Evolutionary conservation across 2,329 filamentous ascomycete genomes (phyloP).

Genomic region (Clarireedia monteithiana): DNA sequence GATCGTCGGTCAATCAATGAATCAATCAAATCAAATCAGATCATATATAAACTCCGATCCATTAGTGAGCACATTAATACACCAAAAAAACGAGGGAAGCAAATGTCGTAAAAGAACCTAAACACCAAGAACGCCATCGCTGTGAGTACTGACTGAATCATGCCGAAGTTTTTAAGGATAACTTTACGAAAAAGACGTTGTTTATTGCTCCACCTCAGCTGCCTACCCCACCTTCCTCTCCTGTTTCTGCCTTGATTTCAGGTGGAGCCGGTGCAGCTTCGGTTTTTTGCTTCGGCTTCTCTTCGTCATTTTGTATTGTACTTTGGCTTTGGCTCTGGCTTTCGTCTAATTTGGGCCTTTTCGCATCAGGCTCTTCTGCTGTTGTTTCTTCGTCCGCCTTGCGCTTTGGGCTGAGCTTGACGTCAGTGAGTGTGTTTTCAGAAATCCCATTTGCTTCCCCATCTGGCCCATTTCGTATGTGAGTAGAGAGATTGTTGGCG

Average conservation of each 20-base stretch:
- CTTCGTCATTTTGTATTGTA: background rate
- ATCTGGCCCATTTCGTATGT: conserved; percentile 10
- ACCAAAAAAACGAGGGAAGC: no score
- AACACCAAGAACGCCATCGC: no score
- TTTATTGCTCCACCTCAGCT: background rate
- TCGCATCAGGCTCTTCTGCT: background rate
- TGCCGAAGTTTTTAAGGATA: no score
- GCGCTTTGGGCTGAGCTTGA: conserved; percentile 3
- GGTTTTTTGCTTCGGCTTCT: background rate
- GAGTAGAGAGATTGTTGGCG: conserved; percentile 24
- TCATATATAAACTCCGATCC: no score
- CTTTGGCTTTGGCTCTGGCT: background rate
- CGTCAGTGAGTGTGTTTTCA: background rate
- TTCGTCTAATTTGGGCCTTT: background rate
- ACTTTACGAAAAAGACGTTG: no score
- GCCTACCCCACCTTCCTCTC: background rate
- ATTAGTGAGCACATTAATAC: no score
- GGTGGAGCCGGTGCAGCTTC: background rate
- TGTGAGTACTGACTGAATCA: no score
- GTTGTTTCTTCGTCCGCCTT: conserved; percentile 4
- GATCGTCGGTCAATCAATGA: no score
- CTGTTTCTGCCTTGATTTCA: background rate
- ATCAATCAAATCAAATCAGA: no score
- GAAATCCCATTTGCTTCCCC: conserved; percentile 3
- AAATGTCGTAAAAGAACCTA: no score